Conservation (phyloP, 176 grass and related monocot species). For the Tuctoria greenei region DNA sequence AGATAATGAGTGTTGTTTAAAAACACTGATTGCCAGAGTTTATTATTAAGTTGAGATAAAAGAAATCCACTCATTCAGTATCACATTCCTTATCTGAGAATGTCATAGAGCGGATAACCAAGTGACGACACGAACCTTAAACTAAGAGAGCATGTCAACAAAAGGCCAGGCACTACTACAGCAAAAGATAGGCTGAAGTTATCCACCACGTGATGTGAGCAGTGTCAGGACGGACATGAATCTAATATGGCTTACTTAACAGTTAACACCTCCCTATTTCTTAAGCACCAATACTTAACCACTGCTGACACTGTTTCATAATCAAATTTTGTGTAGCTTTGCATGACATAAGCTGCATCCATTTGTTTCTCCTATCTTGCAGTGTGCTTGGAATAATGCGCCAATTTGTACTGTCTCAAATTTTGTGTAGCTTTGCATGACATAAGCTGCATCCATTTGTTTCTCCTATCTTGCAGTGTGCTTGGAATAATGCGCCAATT, state of each 20-base stretch:
- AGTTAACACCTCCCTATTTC: conserved; percentile 43
- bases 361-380: conserved; percentile 23
- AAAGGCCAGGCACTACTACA: conserved; percentile 70
- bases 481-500: conserved; percentile 4
- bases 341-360: conserved; percentile 27
- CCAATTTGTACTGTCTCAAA: conserved; percentile 10
- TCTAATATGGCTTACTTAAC: conserved; percentile 55
- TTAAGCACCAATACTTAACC: conserved; percentile 40
- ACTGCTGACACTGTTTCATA: conserved; percentile 27
- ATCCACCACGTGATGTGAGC: conserved; percentile 58
- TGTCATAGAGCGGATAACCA: conserved; percentile 30
- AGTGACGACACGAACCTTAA: conserved; percentile 69
- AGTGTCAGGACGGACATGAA: conserved; percentile 36
- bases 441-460: conserved; percentile 30
- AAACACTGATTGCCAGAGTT: conserved; percentile 26
- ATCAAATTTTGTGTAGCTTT: conserved; percentile 22
- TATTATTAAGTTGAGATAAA: conserved; percentile 45
- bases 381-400: conserved; percentile 2
- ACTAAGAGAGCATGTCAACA: conserved; percentile 70
- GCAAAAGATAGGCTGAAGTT: conserved; percentile 48
- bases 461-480: conserved; percentile 25
- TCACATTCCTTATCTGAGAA: conserved; percentile 51
- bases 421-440: conserved; percentile 30
- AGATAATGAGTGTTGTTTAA: conserved; percentile 30
- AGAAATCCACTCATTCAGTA: conserved; percentile 27